Conservation (phyloP, 257 asterid genomes). For the Rehmannia glutinosa region DNA sequence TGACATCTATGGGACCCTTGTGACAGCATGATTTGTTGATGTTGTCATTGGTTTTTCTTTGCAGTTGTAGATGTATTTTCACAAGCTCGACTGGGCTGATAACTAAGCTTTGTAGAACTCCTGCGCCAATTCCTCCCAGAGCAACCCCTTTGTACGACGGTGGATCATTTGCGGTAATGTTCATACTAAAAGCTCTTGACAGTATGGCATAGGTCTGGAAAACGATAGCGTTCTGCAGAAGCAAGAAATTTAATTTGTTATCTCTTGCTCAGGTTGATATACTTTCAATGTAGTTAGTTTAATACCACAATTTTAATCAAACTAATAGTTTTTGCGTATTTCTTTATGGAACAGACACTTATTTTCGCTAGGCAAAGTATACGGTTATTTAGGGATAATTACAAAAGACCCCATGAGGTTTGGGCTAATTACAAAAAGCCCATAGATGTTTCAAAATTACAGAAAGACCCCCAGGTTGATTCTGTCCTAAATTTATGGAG, state of each 20-base stretch:
- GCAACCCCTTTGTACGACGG: conserved; percentile 60
- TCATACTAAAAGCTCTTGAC: conserved; percentile 42
- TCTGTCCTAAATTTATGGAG: too few relatives aligned
- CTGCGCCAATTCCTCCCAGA: conserved; percentile 65
- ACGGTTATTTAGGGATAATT: too few relatives aligned
- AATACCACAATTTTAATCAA: not conserved
- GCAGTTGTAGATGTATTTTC: conserved; percentile 73
- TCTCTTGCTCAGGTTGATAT: not conserved
- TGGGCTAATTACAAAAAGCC: too few relatives aligned
- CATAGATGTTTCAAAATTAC: too few relatives aligned
- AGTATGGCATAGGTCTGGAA: conserved; percentile 65
- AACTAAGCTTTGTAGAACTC: conserved; percentile 60
- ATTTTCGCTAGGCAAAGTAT: too few relatives aligned
- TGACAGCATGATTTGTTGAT: conserved; percentile 10
- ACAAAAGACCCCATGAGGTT: too few relatives aligned
- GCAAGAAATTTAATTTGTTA: not conserved
- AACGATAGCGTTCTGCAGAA: conserved; percentile 68
- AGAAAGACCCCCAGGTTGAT: too few relatives aligned
- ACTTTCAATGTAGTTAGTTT: not conserved
- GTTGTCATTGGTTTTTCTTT: conserved; percentile 13
- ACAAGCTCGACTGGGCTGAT: conserved; percentile 73
- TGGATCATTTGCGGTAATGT: conserved; percentile 27
- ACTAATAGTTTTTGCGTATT: too few relatives aligned
- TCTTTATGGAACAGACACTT: too few relatives aligned
- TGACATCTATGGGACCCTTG: conserved; percentile 48